These are phyloP conservation scores for Trichophyton rubrum DNA, from an alignment of 2,329 filamentous ascomycete species.

Conservation along the genomic window DNA sequence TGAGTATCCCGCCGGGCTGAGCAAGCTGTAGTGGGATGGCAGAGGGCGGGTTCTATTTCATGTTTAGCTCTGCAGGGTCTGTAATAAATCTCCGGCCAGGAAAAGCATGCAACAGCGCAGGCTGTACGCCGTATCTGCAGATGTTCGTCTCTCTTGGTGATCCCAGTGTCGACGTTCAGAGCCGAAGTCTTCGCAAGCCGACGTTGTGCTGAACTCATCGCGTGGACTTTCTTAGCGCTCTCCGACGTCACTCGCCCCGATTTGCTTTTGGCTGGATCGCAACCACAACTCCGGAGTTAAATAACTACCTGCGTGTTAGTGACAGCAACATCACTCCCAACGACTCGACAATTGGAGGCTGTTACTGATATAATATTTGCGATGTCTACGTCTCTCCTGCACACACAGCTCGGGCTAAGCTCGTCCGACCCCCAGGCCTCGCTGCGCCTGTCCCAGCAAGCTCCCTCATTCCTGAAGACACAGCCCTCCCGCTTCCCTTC, in stretches of 20 bases:
- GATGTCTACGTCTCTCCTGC: neutral
- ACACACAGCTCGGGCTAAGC: constrained; percentile 4
- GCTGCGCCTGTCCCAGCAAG: constrained; percentile 32
- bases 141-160: neutral
- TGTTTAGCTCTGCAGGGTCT: neutral
- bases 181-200: neutral
- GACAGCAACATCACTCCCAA: neutral
- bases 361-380: neutral
- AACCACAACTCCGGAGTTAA: neutral
- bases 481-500: constrained; percentile 38
- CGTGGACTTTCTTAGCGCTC: neutral
- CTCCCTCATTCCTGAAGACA: constrained; percentile 33
- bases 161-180: neutral
- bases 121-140: neutral
- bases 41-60: neutral
- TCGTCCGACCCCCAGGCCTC: constrained; percentile 36
- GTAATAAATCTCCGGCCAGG: neutral
- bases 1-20: neutral
- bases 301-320: neutral
- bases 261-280: neutral
- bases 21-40: neutral
- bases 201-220: neutral
- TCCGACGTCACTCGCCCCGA: neutral
- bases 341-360: neutral
- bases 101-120: neutral